Percentiles rank a stretch among this genome's conserved stretches.
These are phyloP conservation scores for Clonostachys rosea DNA, from an alignment of 2,329 filamentous ascomycete species.

Conservation along the genomic window DNA sequence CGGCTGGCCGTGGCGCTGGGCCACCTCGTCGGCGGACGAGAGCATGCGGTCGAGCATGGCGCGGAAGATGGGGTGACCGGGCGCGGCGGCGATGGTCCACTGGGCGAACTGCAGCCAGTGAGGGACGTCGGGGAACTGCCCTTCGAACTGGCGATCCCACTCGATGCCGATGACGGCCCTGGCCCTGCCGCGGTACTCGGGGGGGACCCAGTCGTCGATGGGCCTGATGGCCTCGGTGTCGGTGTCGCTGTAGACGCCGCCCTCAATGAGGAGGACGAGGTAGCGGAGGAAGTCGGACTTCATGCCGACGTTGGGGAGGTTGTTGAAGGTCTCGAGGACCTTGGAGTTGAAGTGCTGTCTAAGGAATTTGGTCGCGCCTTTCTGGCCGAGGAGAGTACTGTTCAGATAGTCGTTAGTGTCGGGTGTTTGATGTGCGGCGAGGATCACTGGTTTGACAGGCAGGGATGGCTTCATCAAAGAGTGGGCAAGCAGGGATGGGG, in stretches of 20 bases:
- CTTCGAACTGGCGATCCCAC: constrained; percentile 17
- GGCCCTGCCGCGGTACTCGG: constrained; percentile 8
- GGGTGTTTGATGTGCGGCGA: neutral
- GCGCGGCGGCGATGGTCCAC: constrained; percentile 23
- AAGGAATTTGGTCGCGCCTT: constrained; percentile 15
- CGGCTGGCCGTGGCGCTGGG: neutral
- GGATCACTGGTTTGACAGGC: too few species aligned
- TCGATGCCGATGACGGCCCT: constrained; percentile 19
- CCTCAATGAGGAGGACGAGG: constrained; percentile 16
- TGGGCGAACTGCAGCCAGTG: constrained; percentile 23
- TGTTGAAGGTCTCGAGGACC: constrained; percentile 1
- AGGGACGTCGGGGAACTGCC: constrained; percentile 14
- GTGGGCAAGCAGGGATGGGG: neutral
- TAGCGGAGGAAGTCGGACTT: constrained; percentile 20
- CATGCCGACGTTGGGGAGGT: constrained; percentile 11
- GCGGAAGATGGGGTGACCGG: constrained; percentile 19
- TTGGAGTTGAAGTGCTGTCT: constrained; percentile 7
- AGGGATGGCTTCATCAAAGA: neutral
- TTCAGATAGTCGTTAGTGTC: neutral
- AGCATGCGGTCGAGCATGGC: constrained; percentile 16
- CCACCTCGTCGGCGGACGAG: constrained; percentile 8
- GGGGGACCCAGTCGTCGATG: constrained; percentile 25
- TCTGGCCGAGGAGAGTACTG: constrained; percentile 13
- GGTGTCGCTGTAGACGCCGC: constrained; percentile 15
- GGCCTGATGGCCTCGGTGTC: constrained; percentile 51